Evolutionary conservation across 1,284 basidiomycete species (phyloP).

Genomic region (Ceratobasidium sp.): DNA sequence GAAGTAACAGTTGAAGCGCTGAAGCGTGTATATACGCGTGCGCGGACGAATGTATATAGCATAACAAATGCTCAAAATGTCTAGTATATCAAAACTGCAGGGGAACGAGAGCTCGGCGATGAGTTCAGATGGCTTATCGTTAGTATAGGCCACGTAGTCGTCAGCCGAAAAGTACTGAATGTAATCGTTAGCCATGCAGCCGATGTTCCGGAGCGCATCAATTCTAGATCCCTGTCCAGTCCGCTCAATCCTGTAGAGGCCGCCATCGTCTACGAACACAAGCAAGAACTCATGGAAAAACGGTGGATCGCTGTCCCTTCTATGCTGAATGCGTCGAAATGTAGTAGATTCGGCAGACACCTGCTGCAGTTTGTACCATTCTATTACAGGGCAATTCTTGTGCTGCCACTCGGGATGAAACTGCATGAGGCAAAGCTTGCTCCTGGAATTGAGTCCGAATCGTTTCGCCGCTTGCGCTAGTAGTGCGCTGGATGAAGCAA

Average conservation of each 20-base stretch:
- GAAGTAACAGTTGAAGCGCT: slow-evolving; percentile 34
- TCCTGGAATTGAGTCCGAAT: neutral
- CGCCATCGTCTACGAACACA: neutral
- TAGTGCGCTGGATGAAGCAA: neutral
- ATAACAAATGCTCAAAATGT: slow-evolving; percentile 14
- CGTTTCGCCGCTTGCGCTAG: neutral
- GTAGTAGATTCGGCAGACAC: neutral
- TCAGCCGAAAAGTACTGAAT: slow-evolving; percentile 2
- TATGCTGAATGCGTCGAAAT: slow-evolving; percentile 4
- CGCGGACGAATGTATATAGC: neutral
- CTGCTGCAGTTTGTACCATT: slow-evolving; percentile 3
- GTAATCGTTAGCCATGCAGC: neutral
- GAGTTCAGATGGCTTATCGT: neutral
- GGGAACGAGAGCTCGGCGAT: neutral
- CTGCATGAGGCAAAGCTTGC: neutral
- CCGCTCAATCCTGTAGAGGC: slow-evolving; percentile 2
- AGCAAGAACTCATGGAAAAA: slow-evolving; percentile 26
- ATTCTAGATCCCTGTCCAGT: slow-evolving; percentile 4
- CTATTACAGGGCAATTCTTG: neutral
- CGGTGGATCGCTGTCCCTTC: neutral
- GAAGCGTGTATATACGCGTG: slow-evolving; percentile 1
- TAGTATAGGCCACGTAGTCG: neutral
- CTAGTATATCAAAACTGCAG: slow-evolving; percentile 2
- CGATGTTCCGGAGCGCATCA: neutral
- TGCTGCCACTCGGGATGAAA: slow-evolving; percentile 23